A percentile compares a stretch with the other conserved stretches of the same genome.
Evolutionary conservation across 306 rosid species (phyloP).

Genomic region (Fagus crenata): DNA sequence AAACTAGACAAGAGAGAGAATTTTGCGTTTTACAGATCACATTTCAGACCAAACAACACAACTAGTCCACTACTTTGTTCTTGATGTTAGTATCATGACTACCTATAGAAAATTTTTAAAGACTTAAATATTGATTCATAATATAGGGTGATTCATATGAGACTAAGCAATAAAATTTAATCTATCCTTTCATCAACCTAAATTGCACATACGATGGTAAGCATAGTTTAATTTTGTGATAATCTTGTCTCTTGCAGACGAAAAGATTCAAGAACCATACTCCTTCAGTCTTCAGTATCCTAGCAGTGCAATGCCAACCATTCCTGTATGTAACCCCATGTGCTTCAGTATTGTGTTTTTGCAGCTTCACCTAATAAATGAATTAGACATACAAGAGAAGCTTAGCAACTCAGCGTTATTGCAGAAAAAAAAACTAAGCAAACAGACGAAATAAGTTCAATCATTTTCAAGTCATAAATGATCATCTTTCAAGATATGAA

Average conservation of each 20-base stretch:
- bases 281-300: conserved; percentile 88
- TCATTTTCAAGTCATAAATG: conserved; percentile 3
- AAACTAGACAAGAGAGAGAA: conserved; percentile 3
- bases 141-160: background rate
- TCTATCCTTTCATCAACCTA: conserved; percentile 19
- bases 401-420: background rate
- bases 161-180: conserved; percentile 15
- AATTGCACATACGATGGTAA: conserved; percentile 17
- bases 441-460: background rate
- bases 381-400: conserved; percentile 9
- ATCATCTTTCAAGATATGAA: background rate
- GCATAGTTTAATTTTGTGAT: conserved; percentile 16
- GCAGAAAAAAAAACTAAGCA: background rate
- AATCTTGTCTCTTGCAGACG: conserved; percentile 18
- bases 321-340: conserved; percentile 63
- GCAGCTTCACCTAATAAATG: conserved; percentile 76
- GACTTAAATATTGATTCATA: background rate
- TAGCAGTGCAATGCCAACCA: conserved; percentile 78
- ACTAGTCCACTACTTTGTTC: background rate
- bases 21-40: conserved; percentile 9
- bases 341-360: conserved; percentile 77
- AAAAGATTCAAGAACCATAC: conserved; percentile 54
- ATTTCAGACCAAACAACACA: background rate
- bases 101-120: background rate
- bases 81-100: background rate